Percentiles rank a stretch among this genome's conserved stretches.
phyloP scores from a whole-genome alignment of 108 stramenopile species.

The Pseudonitzschia pungens region DNA sequence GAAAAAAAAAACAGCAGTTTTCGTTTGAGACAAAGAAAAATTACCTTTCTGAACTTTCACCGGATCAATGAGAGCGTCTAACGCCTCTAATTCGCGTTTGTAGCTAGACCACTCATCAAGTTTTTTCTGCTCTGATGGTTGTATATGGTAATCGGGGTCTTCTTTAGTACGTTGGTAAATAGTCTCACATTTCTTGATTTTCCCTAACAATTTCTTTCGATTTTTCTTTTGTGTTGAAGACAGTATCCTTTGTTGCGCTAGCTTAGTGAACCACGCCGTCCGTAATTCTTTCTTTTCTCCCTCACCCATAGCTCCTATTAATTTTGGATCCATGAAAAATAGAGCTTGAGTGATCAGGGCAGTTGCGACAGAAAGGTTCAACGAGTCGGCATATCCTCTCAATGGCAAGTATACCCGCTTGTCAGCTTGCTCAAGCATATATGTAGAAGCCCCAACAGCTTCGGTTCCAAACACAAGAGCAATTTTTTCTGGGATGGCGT shows the following conservation, averaged over 20 bases:
- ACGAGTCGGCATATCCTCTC: constrained; percentile 88
- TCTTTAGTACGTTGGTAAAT: constrained; percentile 39
- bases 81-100: constrained; percentile 45
- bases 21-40: not conserved
- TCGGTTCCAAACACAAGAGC: constrained; percentile 93
- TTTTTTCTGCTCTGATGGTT: constrained; percentile 49
- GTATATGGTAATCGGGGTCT: constrained; percentile 30
- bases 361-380: constrained; percentile 87
- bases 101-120: constrained; percentile 38
- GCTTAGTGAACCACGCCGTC: constrained; percentile 71
- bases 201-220: constrained; percentile 39
- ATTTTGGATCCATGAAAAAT: constrained; percentile 69
- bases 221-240: constrained; percentile 56
- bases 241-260: constrained; percentile 72
- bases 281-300: constrained; percentile 59
- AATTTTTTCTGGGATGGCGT: constrained; percentile 70
- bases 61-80: constrained; percentile 42
- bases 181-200: constrained; percentile 47
- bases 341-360: constrained; percentile 84
- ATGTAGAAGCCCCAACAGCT: constrained; percentile 80
- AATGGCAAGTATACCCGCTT: constrained; percentile 87
- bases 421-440: constrained; percentile 75
- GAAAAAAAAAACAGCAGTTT: constrained; percentile 6
- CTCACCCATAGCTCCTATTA: constrained; percentile 65
- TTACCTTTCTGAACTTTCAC: constrained; percentile 23